A percentile compares a stretch with the other conserved stretches of the same genome.
phyloP scores from a whole-genome alignment of 192 early-diverging fungal species.

The Coemansia sp. region DNA sequence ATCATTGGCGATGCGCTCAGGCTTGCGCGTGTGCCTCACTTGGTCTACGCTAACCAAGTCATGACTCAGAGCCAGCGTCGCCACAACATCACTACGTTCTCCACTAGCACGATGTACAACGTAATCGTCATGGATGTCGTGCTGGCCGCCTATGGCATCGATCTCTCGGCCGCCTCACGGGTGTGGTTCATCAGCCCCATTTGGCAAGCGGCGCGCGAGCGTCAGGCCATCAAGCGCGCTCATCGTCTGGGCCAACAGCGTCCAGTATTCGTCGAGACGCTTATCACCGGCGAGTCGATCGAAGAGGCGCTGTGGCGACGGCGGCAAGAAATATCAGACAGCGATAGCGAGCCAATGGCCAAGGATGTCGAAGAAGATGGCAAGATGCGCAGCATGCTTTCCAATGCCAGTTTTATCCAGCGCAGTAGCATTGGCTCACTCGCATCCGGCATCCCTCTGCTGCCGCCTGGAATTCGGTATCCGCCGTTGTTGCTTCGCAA shows the following conservation, averaged over 20 bases:
- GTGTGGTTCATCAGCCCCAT: slow-evolving; percentile 74
- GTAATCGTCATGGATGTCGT: slow-evolving; percentile 51
- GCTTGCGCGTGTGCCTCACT: slow-evolving; percentile 38
- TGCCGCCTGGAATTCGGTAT: slow-evolving; percentile 30
- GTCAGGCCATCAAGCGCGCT: slow-evolving; percentile 85
- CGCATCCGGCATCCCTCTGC: slow-evolving; percentile 1
- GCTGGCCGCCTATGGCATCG: slow-evolving; percentile 73
- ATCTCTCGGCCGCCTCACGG: slow-evolving; percentile 70
- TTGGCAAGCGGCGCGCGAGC: slow-evolving; percentile 68
- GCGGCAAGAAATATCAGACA: slow-evolving; percentile 40
- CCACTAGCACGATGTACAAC: slow-evolving; percentile 42
- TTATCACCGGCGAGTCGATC: slow-evolving; percentile 35
- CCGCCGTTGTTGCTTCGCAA: slow-evolving; percentile 26
- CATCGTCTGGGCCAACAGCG: slow-evolving; percentile 73
- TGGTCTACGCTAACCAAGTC: slow-evolving; percentile 37
- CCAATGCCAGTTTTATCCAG: slow-evolving; percentile 35
- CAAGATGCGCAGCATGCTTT: slow-evolving; percentile 46
- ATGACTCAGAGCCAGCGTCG: slow-evolving; percentile 47
- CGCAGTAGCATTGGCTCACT: slow-evolving; percentile 6
- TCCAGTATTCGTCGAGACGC: slow-evolving; percentile 44
- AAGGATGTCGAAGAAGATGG: slow-evolving; percentile 49
- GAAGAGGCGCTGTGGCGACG: slow-evolving; percentile 47
- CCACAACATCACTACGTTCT: slow-evolving; percentile 51
- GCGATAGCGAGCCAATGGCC: slow-evolving; percentile 7
- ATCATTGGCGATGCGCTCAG: slow-evolving; percentile 35